Base-by-base conservation (phyloP, 139 green algal genomes). In the Deuterostichococcus epilithicus region DNA sequence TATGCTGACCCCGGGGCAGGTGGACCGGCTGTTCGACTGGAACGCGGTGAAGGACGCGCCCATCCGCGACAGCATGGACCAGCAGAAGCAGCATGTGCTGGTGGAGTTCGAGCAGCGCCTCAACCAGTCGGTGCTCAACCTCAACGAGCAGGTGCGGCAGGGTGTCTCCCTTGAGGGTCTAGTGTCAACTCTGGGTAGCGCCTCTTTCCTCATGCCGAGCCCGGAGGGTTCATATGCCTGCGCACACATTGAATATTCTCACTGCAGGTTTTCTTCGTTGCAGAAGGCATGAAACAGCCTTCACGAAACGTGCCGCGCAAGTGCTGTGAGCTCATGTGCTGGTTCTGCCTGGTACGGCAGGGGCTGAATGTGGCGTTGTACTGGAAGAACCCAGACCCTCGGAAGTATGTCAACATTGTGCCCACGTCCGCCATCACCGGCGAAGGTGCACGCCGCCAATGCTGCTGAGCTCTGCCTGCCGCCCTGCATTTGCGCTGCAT, bases 361-460 rank as follows among this genome's bases (percentile, higher is more conserved):
- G 96, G 96, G 28, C 84, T 99, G 20, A 99, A 99, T 82, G 92
- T 97, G 67, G 87, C 92, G 34, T 86, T 98, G 33, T 99, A 99
- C 88, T 99, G 94, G 93, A 91, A 95, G 79, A 99, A 99, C 88
- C 84, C 90, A 0, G 96, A 99, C 83, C 81, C 89, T 1, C 88
- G 91, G 35, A 89, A 85, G 60, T 96, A 90, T 73, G 88, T 98
- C 76, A 97, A 93, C 83, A 92, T 99, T 34, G 94, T 99, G 67
- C 96, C 96, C 44, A 99, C 96, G 25, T 92, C 79, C 1, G 96
- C 96, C 72, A 97, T 98, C 84, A 97, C 91, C 1, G 94, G 93
- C 1, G 93, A 97, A 75, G 91, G 89, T 73, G 88, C 89, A 28
- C 52, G 3, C 18, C 18, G 45, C 78, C 78, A 18, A 83, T 88